A percentile compares a stretch with the other conserved stretches of the same genome.
Evolutionary conservation across 2,329 filamentous ascomycete genomes (phyloP).

Genomic region (Fusarium caatingaense): DNA sequence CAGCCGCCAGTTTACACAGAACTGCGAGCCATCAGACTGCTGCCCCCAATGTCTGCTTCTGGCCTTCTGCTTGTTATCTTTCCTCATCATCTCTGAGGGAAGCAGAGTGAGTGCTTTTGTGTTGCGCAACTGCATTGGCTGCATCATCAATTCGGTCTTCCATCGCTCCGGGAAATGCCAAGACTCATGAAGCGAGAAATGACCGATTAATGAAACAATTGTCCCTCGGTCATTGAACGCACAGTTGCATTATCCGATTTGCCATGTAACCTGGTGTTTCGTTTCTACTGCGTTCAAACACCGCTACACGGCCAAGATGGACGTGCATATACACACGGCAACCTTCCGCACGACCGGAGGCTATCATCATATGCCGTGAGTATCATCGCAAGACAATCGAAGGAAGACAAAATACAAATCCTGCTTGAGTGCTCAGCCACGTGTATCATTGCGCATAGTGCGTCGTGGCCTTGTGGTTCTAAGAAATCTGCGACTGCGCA

Average conservation of each 20-base stretch:
- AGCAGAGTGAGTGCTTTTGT: neutral
- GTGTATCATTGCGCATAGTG: neutral
- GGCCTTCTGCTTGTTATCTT: neutral
- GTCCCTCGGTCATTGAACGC: constrained; percentile 23
- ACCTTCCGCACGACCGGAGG: constrained; percentile 19
- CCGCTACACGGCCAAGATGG: constrained; percentile 7
- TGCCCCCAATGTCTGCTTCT: no score
- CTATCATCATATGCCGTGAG: constrained; percentile 17
- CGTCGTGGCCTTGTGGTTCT: no score
- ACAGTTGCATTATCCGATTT: constrained; percentile 11
- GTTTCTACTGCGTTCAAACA: neutral
- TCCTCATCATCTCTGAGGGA: neutral
- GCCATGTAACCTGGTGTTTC: constrained; percentile 8
- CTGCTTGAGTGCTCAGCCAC: neutral
- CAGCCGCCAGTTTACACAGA: no score
- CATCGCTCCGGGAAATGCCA: constrained; percentile 40
- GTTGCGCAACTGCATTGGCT: no score
- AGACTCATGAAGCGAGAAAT: constrained; percentile 34
- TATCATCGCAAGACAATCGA: neutral
- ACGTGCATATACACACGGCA: constrained; percentile 3
- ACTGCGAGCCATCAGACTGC: no score
- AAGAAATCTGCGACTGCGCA: no score
- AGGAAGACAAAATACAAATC: no score
- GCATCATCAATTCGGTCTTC: constrained; percentile 20
- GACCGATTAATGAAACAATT: constrained; percentile 36